Evolutionary conservation across 2,329 filamentous ascomycete species (phyloP), one percentile per base, ranked within the genome.

Genomic region (Ascocoryne sarcoides): DNA sequence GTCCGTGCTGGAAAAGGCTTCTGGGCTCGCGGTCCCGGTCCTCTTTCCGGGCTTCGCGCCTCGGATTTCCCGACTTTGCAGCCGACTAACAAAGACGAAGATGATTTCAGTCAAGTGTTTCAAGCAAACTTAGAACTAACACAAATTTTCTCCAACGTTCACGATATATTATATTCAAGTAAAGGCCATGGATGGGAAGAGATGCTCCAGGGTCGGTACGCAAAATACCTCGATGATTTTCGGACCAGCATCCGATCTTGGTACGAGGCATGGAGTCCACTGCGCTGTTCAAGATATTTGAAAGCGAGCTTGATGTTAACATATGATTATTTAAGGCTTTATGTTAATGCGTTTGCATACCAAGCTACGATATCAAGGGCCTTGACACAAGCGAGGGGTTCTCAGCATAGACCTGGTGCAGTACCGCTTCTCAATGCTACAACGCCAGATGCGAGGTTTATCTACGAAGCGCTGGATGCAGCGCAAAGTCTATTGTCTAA

Each of bases 141-240:
- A 0, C 76, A 84, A 49, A 66, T 86, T 2, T 84, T 84, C 54
- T 79, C 77, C 15, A 85, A 84, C 50, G 79, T 84, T 0, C 81
- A 85, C 42, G 81, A 85, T 52, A 76, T 84, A 1, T 62, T 86
- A 1, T 86, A 85, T 57, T 82, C 80, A 0, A 82, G 81, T 5
- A 79, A 79, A 37, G 76, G 76, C 14, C 78, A 79, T 31, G 79
- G 78, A 41, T 79, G 80, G 55, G 76, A 84, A 42, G 73, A 80
- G 46, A 82, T 84, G 62, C 65, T 82, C 19, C 78, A 78, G 53
- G 81, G 81, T 1, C 76, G 82, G 49, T 84, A 84, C 54, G 81
- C 84, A 45, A 79, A 84, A 54, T 84, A 84, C 48, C 79, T 85
- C 46, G 82, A 85, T 50, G 82, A 85, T 53, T 84, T 84, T 49